Base-by-base conservation (phyloP, 108 stramenopile genomes). In the Chaetoceros muelleri region DNA sequence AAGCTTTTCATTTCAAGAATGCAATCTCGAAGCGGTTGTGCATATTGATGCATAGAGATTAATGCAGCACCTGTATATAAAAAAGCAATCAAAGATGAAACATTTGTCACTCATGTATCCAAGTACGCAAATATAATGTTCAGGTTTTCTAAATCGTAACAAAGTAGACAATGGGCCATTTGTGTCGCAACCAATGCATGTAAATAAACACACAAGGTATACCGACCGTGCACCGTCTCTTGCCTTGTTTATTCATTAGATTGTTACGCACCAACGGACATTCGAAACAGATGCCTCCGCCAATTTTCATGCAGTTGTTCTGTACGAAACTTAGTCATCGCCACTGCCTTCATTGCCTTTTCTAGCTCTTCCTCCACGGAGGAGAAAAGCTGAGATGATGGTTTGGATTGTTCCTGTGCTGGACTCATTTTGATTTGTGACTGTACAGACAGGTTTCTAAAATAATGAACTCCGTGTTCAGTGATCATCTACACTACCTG, bases 281-380 rank as follows among this genome's bases (percentile, higher is more conserved):
- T 22, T 28, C 59, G 59, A 50, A 28, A 50, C n/a, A 60, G 28
- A 50, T 60, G 59, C 17, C 5, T 1, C 28, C 48, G 21, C 59
- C 59, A 60, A 7, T 45, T 21, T 16, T 18, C 13, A 22, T 60
- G 48, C 48, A 60, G 23, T n/a, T 49, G 23, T 30, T 44, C 48
- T 13, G 59, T 30, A 29, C 25, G 2, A 1, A 22, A 5, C 28
- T 30, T 50, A 5, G 24, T 22, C 1, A 28, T 27, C 10, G 21
- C 46, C 8, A 30, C 59, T 13, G 28, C 13, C 16, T 18, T 27
- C 28, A 48, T 28, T n/a, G 57, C 57, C 22, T 24, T 21, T 23
- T 21, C 25, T 2, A 58, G 25, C 20, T 44, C 19, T 18, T 58
- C 57, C 16, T 46, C 24, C n/a, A 45, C 18, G 1, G 40, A 24